A percentile compares a stretch with the other conserved stretches of the same genome.
phyloP scores from a whole-genome alignment of 2,329 filamentous ascomycete species.

The Diaporthe aspalathi region DNA sequence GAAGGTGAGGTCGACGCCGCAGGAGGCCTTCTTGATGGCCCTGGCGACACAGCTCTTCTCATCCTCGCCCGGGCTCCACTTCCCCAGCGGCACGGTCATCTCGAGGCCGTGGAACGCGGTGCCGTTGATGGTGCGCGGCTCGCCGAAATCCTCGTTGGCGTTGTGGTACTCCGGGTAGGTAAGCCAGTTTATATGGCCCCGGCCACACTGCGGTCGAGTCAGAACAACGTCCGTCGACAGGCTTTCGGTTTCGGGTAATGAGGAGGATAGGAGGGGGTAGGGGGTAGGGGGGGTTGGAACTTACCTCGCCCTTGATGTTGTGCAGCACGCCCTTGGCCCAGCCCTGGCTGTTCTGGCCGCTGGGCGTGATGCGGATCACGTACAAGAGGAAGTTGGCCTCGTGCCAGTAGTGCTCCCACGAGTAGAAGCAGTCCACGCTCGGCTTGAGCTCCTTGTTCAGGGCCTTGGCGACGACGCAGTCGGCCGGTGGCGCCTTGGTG shows the following conservation, averaged over 20 bases:
- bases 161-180: not conserved
- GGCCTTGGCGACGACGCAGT: slow-evolving; percentile 17
- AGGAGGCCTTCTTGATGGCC: slow-evolving; percentile 28
- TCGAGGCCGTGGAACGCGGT: slow-evolving; percentile 17
- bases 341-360: slow-evolving; percentile 2
- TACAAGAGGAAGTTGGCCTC: slow-evolving; percentile 25
- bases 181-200: not conserved
- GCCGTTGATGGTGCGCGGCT: slow-evolving; percentile 6
- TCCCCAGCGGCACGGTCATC: not conserved
- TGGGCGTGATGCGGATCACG: slow-evolving; percentile 27
- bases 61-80: not conserved
- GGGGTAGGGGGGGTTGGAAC: no score
- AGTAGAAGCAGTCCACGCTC: slow-evolving; percentile 31
- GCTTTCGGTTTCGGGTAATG: not conserved
- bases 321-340: slow-evolving; percentile 16
- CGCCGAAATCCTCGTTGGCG: not conserved
- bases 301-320: slow-evolving; percentile 18
- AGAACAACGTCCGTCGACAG: not conserved
- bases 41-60: slow-evolving; percentile 7
- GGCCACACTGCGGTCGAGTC: not conserved
- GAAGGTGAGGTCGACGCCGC: slow-evolving; percentile 14
- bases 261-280: not conserved
- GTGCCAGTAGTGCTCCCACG: slow-evolving; percentile 27
- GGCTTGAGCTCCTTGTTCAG: slow-evolving; percentile 26
- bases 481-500: not conserved